Evolutionary conservation across 2,329 filamentous ascomycete genomes (phyloP).

Genomic region (Fusarium fujikuroi): DNA sequence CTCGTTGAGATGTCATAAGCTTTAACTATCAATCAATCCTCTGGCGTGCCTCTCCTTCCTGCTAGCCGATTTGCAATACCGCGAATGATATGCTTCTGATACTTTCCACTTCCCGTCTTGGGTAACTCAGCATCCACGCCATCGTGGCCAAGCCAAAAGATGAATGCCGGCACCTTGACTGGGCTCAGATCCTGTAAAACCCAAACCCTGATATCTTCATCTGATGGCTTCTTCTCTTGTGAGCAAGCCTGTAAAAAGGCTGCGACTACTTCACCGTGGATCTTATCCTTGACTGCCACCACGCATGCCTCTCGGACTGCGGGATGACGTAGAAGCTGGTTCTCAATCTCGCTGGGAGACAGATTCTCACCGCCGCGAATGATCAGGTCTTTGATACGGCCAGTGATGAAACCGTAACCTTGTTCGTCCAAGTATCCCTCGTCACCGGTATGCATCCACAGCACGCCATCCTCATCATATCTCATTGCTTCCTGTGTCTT

Average conservation of each 20-base stretch:
- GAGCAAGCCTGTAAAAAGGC: background rate
- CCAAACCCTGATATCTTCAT: background rate
- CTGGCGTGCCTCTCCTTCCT: fast-evolving
- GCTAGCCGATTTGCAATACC: background rate
- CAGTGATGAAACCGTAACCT: background rate
- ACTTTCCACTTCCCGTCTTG: background rate
- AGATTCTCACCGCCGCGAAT: background rate
- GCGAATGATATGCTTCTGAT: background rate
- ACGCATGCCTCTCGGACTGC: background rate
- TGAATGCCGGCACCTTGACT: background rate
- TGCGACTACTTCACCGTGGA: background rate
- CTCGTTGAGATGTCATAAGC: background rate
- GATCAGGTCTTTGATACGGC: background rate
- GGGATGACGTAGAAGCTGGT: background rate
- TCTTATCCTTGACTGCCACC: background rate
- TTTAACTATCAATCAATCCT: background rate
- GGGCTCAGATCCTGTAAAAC: background rate
- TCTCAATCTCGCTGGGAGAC: background rate
- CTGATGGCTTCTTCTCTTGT: background rate
- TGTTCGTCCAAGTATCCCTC: background rate
- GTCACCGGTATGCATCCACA: background rate
- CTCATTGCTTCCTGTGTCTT: background rate
- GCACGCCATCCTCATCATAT: background rate
- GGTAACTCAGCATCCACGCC: background rate
- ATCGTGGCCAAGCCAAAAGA: background rate